These are phyloP conservation scores for Solanum pimpinellifolium DNA, from an alignment of 257 asterid genomes.

Conservation along the genomic window DNA sequence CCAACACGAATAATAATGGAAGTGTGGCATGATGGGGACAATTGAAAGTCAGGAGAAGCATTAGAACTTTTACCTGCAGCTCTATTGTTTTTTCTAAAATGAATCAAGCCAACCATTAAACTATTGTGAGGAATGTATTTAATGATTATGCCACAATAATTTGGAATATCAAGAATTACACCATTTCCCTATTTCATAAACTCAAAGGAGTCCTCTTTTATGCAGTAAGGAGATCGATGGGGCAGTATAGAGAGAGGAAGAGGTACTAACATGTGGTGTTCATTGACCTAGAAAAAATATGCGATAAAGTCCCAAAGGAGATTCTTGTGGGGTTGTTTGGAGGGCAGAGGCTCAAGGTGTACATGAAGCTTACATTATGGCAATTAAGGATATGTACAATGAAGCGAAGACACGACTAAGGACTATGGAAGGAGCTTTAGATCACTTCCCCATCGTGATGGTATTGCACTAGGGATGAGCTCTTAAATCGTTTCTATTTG, in stretches of 20 bases:
- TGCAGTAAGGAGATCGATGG: background rate
- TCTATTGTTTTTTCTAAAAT: background rate
- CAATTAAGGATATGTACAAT: background rate
- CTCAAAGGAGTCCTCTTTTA: background rate
- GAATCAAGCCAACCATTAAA: background rate
- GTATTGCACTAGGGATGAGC: background rate
- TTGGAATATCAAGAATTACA: background rate
- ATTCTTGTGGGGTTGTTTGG: background rate
- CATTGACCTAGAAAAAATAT: background rate
- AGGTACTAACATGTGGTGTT: background rate
- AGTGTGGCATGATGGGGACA: background rate
- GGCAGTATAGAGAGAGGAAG: background rate
- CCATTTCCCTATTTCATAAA: background rate
- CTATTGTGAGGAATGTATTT: background rate
- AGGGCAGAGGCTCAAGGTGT: background rate
- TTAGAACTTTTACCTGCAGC: background rate
- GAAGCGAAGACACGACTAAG: background rate
- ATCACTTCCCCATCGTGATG: background rate
- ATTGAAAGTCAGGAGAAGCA: background rate
- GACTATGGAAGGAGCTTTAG: background rate
- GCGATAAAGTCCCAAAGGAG: background rate
- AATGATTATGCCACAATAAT: background rate
- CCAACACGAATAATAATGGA: background rate
- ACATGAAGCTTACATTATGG: background rate
- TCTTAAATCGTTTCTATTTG: background rate